A percentile compares a stretch with the other conserved stretches of the same genome.
These are phyloP conservation scores for Nigrograna mackinnonii DNA, from an alignment of 2,329 filamentous ascomycete species.

Conservation along the genomic window DNA sequence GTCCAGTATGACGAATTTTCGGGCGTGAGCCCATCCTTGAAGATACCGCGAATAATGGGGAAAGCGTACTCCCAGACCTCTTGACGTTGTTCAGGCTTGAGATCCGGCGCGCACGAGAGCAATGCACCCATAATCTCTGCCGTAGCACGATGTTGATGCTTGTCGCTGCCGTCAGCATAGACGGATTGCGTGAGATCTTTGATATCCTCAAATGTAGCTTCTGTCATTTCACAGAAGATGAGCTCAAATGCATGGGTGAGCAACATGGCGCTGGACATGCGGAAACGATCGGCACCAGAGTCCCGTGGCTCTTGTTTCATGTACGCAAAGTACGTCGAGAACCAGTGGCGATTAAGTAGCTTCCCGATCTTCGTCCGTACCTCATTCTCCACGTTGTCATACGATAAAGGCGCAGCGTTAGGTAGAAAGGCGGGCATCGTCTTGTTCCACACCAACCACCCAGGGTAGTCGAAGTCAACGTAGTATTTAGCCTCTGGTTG, in stretches of 20 bases:
- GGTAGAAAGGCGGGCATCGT: slow-evolving; percentile 79
- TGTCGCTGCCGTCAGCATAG: slow-evolving; percentile 92
- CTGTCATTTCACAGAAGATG: slow-evolving; percentile 77
- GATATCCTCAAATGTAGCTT: slow-evolving; percentile 83
- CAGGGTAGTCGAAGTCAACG: slow-evolving; percentile 88
- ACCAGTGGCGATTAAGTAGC: slow-evolving; percentile 81
- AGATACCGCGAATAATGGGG: slow-evolving; percentile 82
- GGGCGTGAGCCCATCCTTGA: slow-evolving; percentile 89
- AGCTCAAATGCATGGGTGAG: slow-evolving; percentile 90
- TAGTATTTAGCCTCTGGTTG: slow-evolving; percentile 82
- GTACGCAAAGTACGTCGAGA: slow-evolving; percentile 84
- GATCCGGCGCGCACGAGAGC: slow-evolving; percentile 78
- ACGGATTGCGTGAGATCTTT: slow-evolving; percentile 76
- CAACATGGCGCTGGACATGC: slow-evolving; percentile 84
- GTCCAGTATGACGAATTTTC: slow-evolving; percentile 96
- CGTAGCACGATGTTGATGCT: slow-evolving; percentile 95
- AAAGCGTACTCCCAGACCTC: slow-evolving; percentile 88
- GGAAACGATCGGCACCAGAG: slow-evolving; percentile 78
- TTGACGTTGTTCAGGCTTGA: slow-evolving; percentile 72
- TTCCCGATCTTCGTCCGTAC: slow-evolving; percentile 79
- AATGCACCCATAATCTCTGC: slow-evolving; percentile 90
- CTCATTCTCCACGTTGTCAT: slow-evolving; percentile 77
- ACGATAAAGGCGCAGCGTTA: slow-evolving; percentile 71
- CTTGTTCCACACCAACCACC: slow-evolving; percentile 96
- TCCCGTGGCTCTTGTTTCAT: slow-evolving; percentile 96